Conservation (phyloP, 2,329 filamentous ascomycete species). For the Anthostomella pinea region DNA sequence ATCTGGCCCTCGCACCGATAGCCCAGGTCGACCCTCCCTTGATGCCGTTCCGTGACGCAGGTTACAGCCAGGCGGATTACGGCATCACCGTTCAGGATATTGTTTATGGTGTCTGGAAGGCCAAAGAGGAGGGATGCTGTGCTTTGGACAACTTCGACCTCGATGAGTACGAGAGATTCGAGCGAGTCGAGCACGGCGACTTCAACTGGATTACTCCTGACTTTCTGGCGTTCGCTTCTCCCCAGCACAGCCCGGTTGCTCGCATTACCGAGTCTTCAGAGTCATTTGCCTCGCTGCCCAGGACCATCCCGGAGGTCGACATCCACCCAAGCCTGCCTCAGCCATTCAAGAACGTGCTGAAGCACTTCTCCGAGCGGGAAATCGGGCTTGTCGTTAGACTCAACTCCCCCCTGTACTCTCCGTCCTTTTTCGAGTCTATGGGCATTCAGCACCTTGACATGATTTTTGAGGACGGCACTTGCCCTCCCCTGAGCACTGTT, state of each 20-base stretch:
- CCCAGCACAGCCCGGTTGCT: slow-evolving; percentile 74
- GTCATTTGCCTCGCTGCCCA: slow-evolving; percentile 71
- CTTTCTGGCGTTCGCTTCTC: slow-evolving; percentile 95
- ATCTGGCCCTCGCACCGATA: slow-evolving; percentile 91
- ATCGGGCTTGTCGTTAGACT: slow-evolving; percentile 92
- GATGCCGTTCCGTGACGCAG: slow-evolving; percentile 98
- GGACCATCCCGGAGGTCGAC: slow-evolving; percentile 70
- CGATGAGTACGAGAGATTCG: slow-evolving; percentile 94
- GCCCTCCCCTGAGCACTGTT: slow-evolving; percentile 83
- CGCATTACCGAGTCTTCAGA: slow-evolving; percentile 72
- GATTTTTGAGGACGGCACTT: slow-evolving; percentile 99
- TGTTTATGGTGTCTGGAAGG: slow-evolving; percentile 97
- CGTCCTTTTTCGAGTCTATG: slow-evolving; percentile 93
- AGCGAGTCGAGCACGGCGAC: slow-evolving; percentile 95
- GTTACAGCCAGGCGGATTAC: slow-evolving; percentile 98
- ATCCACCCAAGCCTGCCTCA: slow-evolving; percentile 68
- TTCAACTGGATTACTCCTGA: slow-evolving; percentile 99
- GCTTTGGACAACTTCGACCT: slow-evolving; percentile 91
- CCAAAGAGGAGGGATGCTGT: slow-evolving; percentile 92
- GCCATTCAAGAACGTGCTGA: slow-evolving; percentile 94
- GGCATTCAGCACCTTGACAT: slow-evolving; percentile 97
- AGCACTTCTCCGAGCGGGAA: slow-evolving; percentile 82
- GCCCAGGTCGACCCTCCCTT: slow-evolving; percentile 94
- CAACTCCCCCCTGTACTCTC: slow-evolving; percentile 93
- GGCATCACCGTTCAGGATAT: slow-evolving; percentile 94